Evolutionary conservation across 129 eudicot genomes (phyloP), one percentile per base, ranked within the genome.

Genomic region (Apium graveolens): DNA sequence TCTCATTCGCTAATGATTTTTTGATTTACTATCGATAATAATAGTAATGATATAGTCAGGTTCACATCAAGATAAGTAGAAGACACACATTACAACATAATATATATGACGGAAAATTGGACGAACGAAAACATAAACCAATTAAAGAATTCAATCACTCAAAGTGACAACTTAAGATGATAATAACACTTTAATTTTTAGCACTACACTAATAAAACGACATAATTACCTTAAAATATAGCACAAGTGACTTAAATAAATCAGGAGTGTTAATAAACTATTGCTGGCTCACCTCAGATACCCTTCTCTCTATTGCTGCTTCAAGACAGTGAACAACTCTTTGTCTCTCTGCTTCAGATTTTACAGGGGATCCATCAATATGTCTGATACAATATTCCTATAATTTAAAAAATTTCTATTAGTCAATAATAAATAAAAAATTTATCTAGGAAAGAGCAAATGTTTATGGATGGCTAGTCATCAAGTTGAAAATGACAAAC

Each of bases 231-330:
- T 65, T 16, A 9, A 27, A 65, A 11, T 12, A 66, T 31, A 5
- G 34, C 31, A 7, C 9, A 9, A 3, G 3, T 27, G 31, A 34
- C n/a, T 62, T 16, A 66, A 29, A 8, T 29, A 5, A 70, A 11
- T 7, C 74, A 70, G 29, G 26, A 71, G 16, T 71, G 17, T 71
- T 34, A 21, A 3, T 21, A 71, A 69, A 39, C 27, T 4, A 72
- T 41, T 41, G 3, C 20, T n/a, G 35, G 13, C 81, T 82, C 82
- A 95, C 98, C 91, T 96, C 97, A 76, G 97, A 96, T 24, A 92
- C 99, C 81, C 97, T 85, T 87, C 99, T 90, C 85, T 86, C 86
- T 35, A 96, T 96, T 16, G 99, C 99, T 65, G 99, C 99, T 83
- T 92, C 99, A 76, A 96, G 99, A 81, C 99, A 96, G 18, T 90